phyloP scores from a whole-genome alignment of 192 early-diverging fungal species.

The Dimargaris cristalligena region DNA sequence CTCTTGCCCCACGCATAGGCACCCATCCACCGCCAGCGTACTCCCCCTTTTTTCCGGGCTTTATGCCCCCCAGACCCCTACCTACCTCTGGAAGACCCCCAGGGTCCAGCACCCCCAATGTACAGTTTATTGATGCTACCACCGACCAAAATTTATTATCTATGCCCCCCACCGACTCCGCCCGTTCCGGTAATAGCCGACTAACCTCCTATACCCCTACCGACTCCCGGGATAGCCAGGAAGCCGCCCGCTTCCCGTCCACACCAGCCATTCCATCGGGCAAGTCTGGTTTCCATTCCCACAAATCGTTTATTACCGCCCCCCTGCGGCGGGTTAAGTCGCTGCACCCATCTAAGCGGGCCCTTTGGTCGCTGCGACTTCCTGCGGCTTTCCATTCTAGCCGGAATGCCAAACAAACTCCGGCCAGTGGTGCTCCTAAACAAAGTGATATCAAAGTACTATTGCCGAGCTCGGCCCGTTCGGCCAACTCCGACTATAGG shows the following conservation, averaged over 20 bases:
- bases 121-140: not conserved
- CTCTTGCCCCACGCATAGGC: too few species aligned
- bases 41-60: too few species aligned
- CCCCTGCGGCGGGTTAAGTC: conserved; percentile 3
- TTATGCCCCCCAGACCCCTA: too few species aligned
- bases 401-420: not conserved
- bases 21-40: too few species aligned
- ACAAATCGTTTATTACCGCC: not conserved
- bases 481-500: not conserved
- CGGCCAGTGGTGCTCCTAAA: too few species aligned
- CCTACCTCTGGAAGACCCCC: not conserved
- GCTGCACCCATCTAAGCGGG: not conserved
- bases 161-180: not conserved
- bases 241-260: not conserved
- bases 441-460: not conserved
- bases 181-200: not conserved
- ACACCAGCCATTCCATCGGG: not conserved
- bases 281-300: not conserved
- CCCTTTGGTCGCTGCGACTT: not conserved
- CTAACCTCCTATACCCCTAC: not conserved
- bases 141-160: not conserved
- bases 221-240: not conserved
- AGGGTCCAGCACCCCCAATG: not conserved
- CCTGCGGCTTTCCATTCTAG: not conserved
- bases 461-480: not conserved